A percentile compares a stretch with the other conserved stretches of the same genome.
Conservation (phyloP, 345 rosid species). For the Abelmoschus esculentus region DNA sequence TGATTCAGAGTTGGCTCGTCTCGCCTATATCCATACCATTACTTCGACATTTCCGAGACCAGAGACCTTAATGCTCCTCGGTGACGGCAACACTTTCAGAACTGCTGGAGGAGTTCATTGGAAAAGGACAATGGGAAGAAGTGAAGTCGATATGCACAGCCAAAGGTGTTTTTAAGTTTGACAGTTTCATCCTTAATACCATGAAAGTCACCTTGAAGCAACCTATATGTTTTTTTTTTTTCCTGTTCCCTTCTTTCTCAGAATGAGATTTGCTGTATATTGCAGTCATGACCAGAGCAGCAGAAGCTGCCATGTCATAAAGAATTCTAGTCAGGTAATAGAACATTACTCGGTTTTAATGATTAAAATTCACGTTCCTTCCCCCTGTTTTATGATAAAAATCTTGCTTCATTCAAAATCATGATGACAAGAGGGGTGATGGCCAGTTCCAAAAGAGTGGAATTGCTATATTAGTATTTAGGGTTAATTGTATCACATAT, state of each 20-base stretch:
- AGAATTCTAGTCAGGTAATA: not conserved
- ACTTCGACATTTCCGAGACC: not conserved
- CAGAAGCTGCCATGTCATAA: not conserved
- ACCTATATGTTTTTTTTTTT: not conserved
- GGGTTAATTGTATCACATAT: no score
- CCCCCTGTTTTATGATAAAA: no score
- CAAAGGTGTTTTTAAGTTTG: no score
- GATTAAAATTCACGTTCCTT: no score
- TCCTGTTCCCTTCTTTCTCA: not conserved
- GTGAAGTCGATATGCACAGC: not conserved
- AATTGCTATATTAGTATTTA: no score
- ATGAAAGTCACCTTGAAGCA: not conserved
- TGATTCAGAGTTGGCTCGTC: not conserved
- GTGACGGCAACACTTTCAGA: not conserved
- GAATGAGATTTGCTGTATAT: conserved; percentile 1
- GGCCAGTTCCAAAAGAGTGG: no score
- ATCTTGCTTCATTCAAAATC: no score
- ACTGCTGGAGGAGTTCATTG: not conserved
- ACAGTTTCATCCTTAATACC: not conserved
- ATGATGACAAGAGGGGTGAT: no score
- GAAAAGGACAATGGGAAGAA: not conserved
- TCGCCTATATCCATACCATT: not conserved
- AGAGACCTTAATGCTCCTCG: not conserved
- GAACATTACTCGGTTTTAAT: no score
- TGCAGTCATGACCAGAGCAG: not conserved